Conservation (phyloP, 306 rosid genomes). For the Prinsepia uniflora region DNA sequence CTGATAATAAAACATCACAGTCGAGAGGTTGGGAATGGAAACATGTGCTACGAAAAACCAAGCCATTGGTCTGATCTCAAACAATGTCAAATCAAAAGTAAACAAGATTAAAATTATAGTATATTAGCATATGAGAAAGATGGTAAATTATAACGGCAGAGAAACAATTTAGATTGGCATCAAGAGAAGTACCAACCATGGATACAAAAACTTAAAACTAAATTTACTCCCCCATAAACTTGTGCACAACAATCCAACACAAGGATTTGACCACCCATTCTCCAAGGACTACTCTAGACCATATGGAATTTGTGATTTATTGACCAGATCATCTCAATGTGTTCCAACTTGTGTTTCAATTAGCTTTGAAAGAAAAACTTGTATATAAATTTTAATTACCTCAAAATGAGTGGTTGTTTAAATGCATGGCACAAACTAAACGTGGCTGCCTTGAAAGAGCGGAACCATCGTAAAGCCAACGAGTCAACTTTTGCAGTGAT, state of each 20-base stretch:
- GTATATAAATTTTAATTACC: constrained; percentile 37
- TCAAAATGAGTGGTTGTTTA: constrained; percentile 68
- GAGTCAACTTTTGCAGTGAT: constrained; percentile 34
- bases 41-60: constrained; percentile 83
- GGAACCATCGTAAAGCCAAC: constrained; percentile 45
- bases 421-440: constrained; percentile 55
- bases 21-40: constrained; percentile 67
- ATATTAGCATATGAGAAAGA: constrained; percentile 6
- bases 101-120: constrained; percentile 18
- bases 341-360: neutral
- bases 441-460: constrained; percentile 55
- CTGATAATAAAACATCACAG: constrained; percentile 71
- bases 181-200: neutral
- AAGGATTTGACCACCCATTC: neutral
- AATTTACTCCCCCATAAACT: neutral
- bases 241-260: neutral
- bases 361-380: neutral
- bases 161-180: neutral
- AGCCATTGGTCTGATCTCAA: constrained; percentile 67
- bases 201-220: neutral
- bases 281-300: constrained; percentile 1
- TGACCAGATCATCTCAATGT: neutral
- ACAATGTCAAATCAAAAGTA: constrained; percentile 27
- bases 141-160: neutral
- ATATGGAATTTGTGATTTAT: neutral